Base-by-base conservation (phyloP, 441 rosid genomes). In the Pelargonium fulgidum region DNA sequence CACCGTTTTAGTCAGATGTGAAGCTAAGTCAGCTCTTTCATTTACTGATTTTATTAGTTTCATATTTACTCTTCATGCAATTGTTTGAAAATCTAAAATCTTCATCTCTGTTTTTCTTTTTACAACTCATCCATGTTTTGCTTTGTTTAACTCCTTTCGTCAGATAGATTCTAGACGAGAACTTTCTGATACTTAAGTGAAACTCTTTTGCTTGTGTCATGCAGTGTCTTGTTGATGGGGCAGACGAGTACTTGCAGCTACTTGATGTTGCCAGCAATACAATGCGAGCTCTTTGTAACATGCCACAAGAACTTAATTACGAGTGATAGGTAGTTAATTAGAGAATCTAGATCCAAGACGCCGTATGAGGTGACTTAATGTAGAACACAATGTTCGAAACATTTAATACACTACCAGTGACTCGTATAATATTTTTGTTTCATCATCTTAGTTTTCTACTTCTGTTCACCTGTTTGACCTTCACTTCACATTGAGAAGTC, bases 181-280 rank as follows among this genome's bases (percentile, higher is more conserved):
- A 62, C 10, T 19, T 66, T 14, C 29, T 2, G 20, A 29, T n/a
- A 3, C 9, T 13, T 65, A 70, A 68, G 65, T 66, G 62, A 68
- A 52, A 63, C n/a, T 5, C 20, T 62, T 75, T 26, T 22, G 1
- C 14, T 14, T 59, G 68, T n/a, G 64, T 69, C 36, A 64, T 81
- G 80, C 92, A 91, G 97, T 74, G 85, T 79, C 92, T 91, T 47
- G 83, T 94, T 58, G 99, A 94, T 52, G 97, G 97, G 4, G 99
- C 97, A 7, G 97, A 91, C 62, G 99, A 94, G 84, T 90, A 90
- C 82, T 73, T 94, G 86, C 97, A 91, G 87, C 86, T 91, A 72
- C 84, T 91, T 74, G 90, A 88, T 64, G 89, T 86, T 72, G 79
- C 90, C 76, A 89, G 97, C 85, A 81, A 74, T 72, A 78, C 86